These are phyloP conservation scores for Pyrenula aspistea DNA, from an alignment of 495 filamentous ascomycete species.

Conservation along the genomic window DNA sequence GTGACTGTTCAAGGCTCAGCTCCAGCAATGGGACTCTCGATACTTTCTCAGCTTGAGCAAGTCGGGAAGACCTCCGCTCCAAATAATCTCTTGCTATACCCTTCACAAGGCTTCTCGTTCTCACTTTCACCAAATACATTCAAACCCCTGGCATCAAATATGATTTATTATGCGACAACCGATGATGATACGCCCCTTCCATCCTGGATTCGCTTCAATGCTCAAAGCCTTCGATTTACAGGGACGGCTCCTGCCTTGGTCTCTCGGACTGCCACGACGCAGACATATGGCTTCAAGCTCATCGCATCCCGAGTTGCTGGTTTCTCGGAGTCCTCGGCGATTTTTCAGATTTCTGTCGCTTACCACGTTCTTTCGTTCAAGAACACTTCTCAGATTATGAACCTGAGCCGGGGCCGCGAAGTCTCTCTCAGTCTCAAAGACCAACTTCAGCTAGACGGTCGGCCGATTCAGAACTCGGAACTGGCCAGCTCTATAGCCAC, in stretches of 20 bases:
- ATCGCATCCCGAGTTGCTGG: conserved; percentile 72
- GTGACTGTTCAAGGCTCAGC: conserved; percentile 45
- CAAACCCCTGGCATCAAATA: conserved; percentile 28
- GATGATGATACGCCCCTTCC: conserved; percentile 70
- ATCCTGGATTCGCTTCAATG: conserved; percentile 74
- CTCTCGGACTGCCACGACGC: conserved; percentile 52
- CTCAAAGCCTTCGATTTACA: conserved; percentile 49
- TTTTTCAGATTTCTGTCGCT: conserved; percentile 60
- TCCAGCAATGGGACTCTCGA: conserved; percentile 31
- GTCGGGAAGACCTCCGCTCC: conserved; percentile 34
- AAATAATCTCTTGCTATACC: conserved; percentile 30
- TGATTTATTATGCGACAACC: conserved; percentile 66
- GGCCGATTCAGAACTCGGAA: conserved; percentile 28
- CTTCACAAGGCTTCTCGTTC: conserved; percentile 30
- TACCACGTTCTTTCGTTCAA: conserved; percentile 54
- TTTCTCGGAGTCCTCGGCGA: conserved; percentile 53
- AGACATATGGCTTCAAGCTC: conserved; percentile 59
- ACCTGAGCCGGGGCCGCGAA: conserved; percentile 39
- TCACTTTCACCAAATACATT: conserved; percentile 37
- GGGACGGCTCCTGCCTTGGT: conserved; percentile 56
- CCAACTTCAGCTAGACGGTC: conserved; percentile 51
- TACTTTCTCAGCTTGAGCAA: conserved; percentile 33
- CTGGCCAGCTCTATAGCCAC: conserved; percentile 36
- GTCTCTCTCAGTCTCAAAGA: conserved; percentile 44
- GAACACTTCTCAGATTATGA: conserved; percentile 41